Base-by-base conservation (phyloP, 2,329 filamentous ascomycete genomes). In the Fusarium chuoi region DNA sequence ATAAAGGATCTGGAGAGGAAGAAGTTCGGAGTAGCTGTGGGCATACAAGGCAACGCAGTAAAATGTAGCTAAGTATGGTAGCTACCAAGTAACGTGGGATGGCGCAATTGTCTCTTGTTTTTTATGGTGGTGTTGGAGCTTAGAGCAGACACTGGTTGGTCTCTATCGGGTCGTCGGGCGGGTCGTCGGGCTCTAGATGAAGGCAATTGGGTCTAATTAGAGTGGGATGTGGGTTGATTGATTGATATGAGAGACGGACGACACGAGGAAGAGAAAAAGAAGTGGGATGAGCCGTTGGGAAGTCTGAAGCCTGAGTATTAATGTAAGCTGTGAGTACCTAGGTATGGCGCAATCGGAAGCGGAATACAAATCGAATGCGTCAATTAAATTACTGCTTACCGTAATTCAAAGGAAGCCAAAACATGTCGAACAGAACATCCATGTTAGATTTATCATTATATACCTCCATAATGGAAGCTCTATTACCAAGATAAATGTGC, bases 131-230 rank as follows among this genome's bases (percentile, higher is more conserved):
- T 38, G 41, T 35, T 55, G n/a, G 38, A 58, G 48, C 38, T 35
- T 44, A 28, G 26, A 58, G 48, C 33, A 55, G 26, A 45, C 44
- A 45, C 44, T 62, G 60, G 73, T 67, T 68, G 59, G 70, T 75
- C 61, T 68, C 56, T 70, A 63, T 62, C 74, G 74, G 74, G 74
- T 67, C 70, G 73, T 75, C 73, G 70, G 72, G 73, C 71, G 70
- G 73, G 73, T 74, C 73, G 73, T 75, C 73, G 73, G 59, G 55
- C 44, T 62, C 41, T 41, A 30, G 56, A 24, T 30, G 28, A 41
- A 54, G 36, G 54, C 49, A 54, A 73, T 58, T 71, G 71, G 66
- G 46, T 57, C 63, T 54, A 55, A 46, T 42, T 38, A 52, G 59
- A 57, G 64, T 48, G 60, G 57, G 68, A 72, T 72, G 72, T 74